Percentiles rank a stretch among this genome's conserved stretches.
phyloP scores from a whole-genome alignment of 2,329 filamentous ascomycete genomes.

The Alternaria arbusti region DNA sequence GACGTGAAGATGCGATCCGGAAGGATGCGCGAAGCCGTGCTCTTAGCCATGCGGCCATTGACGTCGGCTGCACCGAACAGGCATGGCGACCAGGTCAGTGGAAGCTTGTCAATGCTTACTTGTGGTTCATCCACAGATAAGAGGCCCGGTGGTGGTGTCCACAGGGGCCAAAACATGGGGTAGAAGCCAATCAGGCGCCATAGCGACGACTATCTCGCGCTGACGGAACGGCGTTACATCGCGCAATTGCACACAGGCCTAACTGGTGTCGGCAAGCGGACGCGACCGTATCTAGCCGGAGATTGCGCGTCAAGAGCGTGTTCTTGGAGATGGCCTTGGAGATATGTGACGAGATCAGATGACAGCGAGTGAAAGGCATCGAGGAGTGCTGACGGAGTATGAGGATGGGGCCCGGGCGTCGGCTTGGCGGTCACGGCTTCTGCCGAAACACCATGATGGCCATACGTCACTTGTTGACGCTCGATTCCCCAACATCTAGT shows the following conservation, averaged over 20 bases:
- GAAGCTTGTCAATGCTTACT: slow-evolving; percentile 26
- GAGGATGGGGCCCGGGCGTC: neutral
- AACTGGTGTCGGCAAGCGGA: neutral
- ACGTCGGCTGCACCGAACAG: slow-evolving; percentile 11
- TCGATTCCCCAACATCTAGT: neutral
- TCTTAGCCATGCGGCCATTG: slow-evolving; percentile 9
- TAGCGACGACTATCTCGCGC: slow-evolving; percentile 2
- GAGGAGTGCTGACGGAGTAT: neutral
- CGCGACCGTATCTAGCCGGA: neutral
- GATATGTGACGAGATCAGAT: neutral
- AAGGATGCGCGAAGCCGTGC: neutral
- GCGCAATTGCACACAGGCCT: neutral
- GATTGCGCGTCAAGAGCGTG: slow-evolving; percentile 7
- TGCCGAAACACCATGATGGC: neutral
- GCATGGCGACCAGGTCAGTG: slow-evolving; percentile 9
- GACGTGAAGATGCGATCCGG: neutral
- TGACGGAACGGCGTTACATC: slow-evolving; percentile 10
- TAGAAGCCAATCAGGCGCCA: slow-evolving; percentile 11
- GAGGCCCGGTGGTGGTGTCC: neutral
- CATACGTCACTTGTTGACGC: neutral
- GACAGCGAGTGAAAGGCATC: neutral
- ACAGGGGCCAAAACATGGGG: slow-evolving; percentile 13
- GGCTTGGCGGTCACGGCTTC: neutral
- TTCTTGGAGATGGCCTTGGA: neutral
- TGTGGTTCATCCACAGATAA: slow-evolving; percentile 15